Conservation (phyloP, 2,329 filamentous ascomycete species). For the Chlorencoelia australis region DNA sequence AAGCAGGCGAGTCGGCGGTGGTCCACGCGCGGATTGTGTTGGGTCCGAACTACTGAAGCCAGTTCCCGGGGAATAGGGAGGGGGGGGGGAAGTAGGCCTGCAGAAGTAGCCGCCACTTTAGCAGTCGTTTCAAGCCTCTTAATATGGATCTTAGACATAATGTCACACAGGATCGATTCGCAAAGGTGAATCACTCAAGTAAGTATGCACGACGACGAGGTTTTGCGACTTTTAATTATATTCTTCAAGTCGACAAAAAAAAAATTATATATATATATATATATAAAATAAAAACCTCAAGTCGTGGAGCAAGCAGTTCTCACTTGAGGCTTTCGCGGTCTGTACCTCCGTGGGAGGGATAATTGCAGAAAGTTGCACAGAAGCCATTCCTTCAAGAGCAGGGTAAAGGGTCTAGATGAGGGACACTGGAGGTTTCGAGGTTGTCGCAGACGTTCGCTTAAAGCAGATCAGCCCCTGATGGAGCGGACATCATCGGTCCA, state of each 20-base stretch:
- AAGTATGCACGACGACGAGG: neutral
- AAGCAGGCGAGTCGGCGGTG: conserved; percentile 10
- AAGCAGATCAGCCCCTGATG: conserved; percentile 10
- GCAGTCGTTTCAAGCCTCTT: conserved; percentile 13
- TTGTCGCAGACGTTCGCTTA: conserved; percentile 25
- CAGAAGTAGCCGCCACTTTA: conserved; percentile 10
- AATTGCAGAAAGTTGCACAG: conserved; percentile 7
- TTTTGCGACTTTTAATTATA: too few species aligned
- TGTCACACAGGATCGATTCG: too few species aligned
- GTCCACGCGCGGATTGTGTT: conserved; percentile 19
- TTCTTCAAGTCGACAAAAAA: neutral
- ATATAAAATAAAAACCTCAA: conserved; percentile 2
- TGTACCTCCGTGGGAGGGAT: too few species aligned
- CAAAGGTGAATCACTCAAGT: too few species aligned
- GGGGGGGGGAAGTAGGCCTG: conserved; percentile 9
- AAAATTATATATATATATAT: neutral
- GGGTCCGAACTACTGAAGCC: conserved; percentile 13
- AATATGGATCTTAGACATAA: conserved; percentile 4
- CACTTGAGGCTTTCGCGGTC: conserved; percentile 8
- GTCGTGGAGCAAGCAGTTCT: conserved; percentile 1
- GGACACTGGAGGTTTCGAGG: conserved; percentile 22
- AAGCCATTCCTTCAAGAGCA: conserved; percentile 11
- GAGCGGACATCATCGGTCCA: conserved; percentile 5
- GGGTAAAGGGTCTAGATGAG: conserved; percentile 21
- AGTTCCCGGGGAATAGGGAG: conserved; percentile 3